Evolutionary conservation across 768 basidiomycete species (phyloP), one percentile per base, ranked within the genome.

Genomic region (Galerina marginata): DNA sequence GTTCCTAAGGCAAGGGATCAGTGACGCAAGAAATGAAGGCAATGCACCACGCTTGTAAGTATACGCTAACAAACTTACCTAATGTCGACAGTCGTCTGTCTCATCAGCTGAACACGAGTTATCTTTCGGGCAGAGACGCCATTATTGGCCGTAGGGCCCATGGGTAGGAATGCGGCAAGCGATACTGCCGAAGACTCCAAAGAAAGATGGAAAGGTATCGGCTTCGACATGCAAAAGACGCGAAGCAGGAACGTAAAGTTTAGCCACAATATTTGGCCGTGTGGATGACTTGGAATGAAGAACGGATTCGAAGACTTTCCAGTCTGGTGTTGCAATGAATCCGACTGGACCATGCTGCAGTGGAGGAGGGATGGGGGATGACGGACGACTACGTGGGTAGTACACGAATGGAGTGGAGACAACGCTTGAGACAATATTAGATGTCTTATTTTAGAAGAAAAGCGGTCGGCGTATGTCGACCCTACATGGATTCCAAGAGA

Each of bases 81-180:
- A 26, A 88, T 86, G 69, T 92, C 89, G 9, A 91, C 87, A 6
- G 80, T 82, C 3, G 83, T 81, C 70, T 92, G 91, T 55, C 91
- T 79, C 72, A 91, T 77, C 20, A 91, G 65, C 64, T 88, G 83
- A 25, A 92, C 73, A 6, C 80, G 82, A 4, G 86, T 90, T 16
- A 73, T 67, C 56, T 71, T 77, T 45, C 73, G 75, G 9, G 62
- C 51, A 33, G 29, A 33, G 29, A 33, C 29, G 6, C 57, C 63
- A 54, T 74, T 58, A 63, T 73, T 61, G 66, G 77, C 56, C 9
- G 78, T 78, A 0, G 90, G 91, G 37, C 81, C 81, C 37, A 81
- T 79, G 9, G 89, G 86, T 47, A 88, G 69, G 67, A 89, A 90
- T 5, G 83, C 76, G 2, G 84, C 83, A 12, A 92, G 75, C 11